Conservation (phyloP, 1,284 basidiomycete species). For the Melampsora occidentalis region DNA sequence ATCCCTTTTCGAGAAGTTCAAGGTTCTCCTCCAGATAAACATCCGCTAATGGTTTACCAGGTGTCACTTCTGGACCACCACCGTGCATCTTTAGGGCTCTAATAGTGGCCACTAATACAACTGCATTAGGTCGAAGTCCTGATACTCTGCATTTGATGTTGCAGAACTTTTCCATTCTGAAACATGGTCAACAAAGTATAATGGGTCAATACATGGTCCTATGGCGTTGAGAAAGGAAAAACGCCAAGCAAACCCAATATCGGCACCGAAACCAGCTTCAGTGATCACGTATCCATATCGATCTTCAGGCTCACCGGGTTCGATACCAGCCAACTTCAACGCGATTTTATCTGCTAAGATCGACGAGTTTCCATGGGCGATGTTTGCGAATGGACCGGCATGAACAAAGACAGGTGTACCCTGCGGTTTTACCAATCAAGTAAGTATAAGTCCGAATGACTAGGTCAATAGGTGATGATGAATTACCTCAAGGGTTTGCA, state of each 20-base stretch:
- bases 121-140: slow-evolving; percentile 87
- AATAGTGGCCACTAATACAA: slow-evolving; percentile 93
- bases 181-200: slow-evolving; percentile 64
- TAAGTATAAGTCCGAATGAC: not conserved
- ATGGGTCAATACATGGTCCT: not conserved
- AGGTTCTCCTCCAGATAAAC: slow-evolving; percentile 94
- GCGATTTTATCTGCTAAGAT: slow-evolving; percentile 95
- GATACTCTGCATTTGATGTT: slow-evolving; percentile 98
- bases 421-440: slow-evolving; percentile 53
- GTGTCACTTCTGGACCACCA: slow-evolving; percentile 93
- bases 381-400: slow-evolving; percentile 98
- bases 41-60: slow-evolving; percentile 88
- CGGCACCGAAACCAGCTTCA: slow-evolving; percentile 97
- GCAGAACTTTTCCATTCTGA: slow-evolving; percentile 73
- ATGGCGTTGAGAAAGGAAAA: no score
- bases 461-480: not conserved
- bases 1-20: slow-evolving; percentile 83
- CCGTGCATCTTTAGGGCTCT: slow-evolving; percentile 99
- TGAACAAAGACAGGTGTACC: slow-evolving; percentile 99
- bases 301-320: slow-evolving; percentile 77
- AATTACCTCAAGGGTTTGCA: slow-evolving; percentile 87
- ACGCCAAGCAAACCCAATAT: slow-evolving; percentile 67
- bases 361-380: slow-evolving; percentile 97
- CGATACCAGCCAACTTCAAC: slow-evolving; percentile 93
- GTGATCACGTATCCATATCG: slow-evolving; percentile 93